Base-by-base conservation (phyloP, 495 filamentous ascomycete genomes). In the Aspergillus cavernicola region DNA sequence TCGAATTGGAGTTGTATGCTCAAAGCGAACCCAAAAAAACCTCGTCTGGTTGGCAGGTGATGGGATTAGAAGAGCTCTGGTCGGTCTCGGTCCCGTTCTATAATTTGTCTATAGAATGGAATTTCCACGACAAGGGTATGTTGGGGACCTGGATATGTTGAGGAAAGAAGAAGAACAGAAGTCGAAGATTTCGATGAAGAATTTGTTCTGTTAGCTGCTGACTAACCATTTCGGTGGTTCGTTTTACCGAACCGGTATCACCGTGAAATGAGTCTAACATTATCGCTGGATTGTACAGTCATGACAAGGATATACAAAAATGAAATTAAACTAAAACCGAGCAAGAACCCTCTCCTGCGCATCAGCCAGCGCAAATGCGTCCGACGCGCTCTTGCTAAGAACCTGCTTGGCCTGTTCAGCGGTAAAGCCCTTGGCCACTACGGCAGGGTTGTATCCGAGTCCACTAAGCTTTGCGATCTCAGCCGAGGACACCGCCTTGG, bases 371-470 rank as follows among this genome's bases (percentile, higher is more conserved):
- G 91, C 91, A 81, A 82, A 96, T 24, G 79, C 79, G 68, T 80
- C 86, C 40, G 71, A 76, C 60, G 76, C 74, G 45, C 70, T 85
- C 76, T 79, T 81, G 73, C 89, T 95, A 60, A 85, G 75, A 32
- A 90, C 89, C 15, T 64, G 68, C 57, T 81, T 81, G 13, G 81
- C 86, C 72, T 97, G 89, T 60, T 75, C 83, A 28, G 78, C 80
- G 12, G 89, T 90, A 66, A 95, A 88, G 4, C 90, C 90, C 70
- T 84, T 88, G 26, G 90, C 92, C 71, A 88, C 88, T 4, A 92
- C 85, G 0, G 93, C 93, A 2, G 93, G 92, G 71, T 98, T 98
- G 65, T 98, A 97, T 3, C 90, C 91, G 4, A 92, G 75, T 41
- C 80, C 81, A 13, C 75, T 88, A 45, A 69, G 65, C 73, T 79